Conservation (phyloP, 805 yeast species). For the Zygosaccharomyces kombuchaensis region DNA sequence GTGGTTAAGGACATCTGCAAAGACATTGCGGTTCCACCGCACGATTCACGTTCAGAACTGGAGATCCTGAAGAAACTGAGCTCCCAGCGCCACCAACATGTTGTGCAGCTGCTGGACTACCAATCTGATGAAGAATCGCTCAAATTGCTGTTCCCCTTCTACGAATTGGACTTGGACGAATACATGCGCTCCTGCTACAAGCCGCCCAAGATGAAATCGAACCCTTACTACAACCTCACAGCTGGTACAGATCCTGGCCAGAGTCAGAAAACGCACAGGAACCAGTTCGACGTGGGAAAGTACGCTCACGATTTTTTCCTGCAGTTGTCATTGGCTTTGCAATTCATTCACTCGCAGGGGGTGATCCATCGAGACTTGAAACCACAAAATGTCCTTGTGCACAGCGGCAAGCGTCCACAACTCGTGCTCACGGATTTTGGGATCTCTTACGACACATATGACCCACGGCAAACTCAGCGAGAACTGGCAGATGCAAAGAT, state of each 20-base stretch:
- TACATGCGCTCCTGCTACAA: conserved; percentile 20
- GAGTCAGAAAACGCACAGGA: conserved; percentile 5
- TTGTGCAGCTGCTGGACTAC: conserved; percentile 20
- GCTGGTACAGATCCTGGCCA: background rate
- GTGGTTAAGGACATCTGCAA: conserved; percentile 24
- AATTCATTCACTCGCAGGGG: conserved; percentile 78
- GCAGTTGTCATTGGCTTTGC: conserved; percentile 71
- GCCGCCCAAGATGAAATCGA: conserved; percentile 7
- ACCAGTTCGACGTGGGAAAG: conserved; percentile 19
- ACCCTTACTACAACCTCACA: conserved; percentile 21
- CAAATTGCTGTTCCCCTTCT: conserved; percentile 20
- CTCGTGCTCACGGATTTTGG: conserved; percentile 71
- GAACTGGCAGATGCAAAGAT: conserved; percentile 33
- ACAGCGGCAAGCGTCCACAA: conserved; percentile 31
- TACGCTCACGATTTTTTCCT: conserved; percentile 48
- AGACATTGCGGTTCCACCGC: conserved; percentile 29
- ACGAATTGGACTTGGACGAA: conserved; percentile 17
- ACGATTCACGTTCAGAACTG: conserved; percentile 27
- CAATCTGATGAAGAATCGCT: conserved; percentile 15
- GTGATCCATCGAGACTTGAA: conserved; percentile 92
- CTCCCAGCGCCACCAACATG: conserved; percentile 3
- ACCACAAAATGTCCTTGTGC: conserved; percentile 86
- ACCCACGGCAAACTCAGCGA: conserved; percentile 20
- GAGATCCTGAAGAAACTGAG: conserved; percentile 20
- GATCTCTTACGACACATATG: conserved; percentile 42